Conservation (phyloP, 306 rosid species). For the Pueraria montana region DNA sequence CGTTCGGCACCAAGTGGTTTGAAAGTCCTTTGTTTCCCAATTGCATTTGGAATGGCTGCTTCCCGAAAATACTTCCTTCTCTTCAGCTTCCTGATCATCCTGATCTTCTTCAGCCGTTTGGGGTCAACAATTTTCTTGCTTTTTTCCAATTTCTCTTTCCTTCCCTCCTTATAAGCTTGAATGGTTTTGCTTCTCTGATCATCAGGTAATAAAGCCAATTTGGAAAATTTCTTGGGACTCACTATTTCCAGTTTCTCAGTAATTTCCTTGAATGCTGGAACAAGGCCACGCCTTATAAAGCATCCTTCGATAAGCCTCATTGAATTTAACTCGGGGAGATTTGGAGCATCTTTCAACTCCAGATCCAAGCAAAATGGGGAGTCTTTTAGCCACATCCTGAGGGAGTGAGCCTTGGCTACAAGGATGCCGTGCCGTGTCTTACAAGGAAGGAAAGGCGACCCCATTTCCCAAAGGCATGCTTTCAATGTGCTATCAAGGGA, state of each 20-base stretch:
- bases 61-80: slow-evolving; percentile 60
- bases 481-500: slow-evolving; percentile 85
- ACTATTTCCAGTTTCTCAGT: slow-evolving; percentile 76
- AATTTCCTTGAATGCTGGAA: slow-evolving; percentile 89
- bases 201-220: slow-evolving; percentile 89
- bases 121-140: slow-evolving; percentile 59
- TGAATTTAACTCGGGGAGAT: slow-evolving; percentile 76
- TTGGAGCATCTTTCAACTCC: slow-evolving; percentile 80
- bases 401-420: slow-evolving; percentile 95
- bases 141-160: slow-evolving; percentile 84
- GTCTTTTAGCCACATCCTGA: slow-evolving; percentile 96
- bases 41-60: slow-evolving; percentile 45
- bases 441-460: slow-evolving; percentile 94
- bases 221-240: slow-evolving; percentile 91
- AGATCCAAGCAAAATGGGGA: slow-evolving; percentile 95
- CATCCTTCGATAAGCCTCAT: slow-evolving; percentile 87
- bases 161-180: slow-evolving; percentile 74
- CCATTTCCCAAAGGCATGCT: slow-evolving; percentile 97
- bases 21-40: slow-evolving; percentile 54
- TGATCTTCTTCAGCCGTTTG: slow-evolving; percentile 55
- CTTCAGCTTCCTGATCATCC: slow-evolving; percentile 57
- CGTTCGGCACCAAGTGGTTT: slow-evolving; percentile 39
- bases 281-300: slow-evolving; percentile 86
- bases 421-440: slow-evolving; percentile 85
- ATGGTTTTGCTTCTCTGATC: slow-evolving; percentile 77